These are phyloP conservation scores for Lophium mytilinum DNA, from an alignment of 495 filamentous ascomycete species.

Conservation along the genomic window DNA sequence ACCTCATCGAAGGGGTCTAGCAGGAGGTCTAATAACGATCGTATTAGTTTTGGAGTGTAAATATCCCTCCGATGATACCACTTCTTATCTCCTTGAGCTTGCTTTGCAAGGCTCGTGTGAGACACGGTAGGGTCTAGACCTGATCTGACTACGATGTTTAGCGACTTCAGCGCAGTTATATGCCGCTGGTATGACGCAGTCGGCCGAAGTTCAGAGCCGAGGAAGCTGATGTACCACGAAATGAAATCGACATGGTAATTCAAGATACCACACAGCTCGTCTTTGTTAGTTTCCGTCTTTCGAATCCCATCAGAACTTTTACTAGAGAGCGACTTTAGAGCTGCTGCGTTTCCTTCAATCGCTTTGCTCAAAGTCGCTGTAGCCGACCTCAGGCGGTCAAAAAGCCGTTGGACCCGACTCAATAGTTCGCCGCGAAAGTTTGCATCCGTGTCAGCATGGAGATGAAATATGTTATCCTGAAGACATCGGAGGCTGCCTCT, in stretches of 20 bases:
- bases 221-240: constrained; percentile 58
- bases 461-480: constrained; percentile 50
- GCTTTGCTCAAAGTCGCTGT: constrained; percentile 21
- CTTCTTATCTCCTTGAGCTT: constrained; percentile 30
- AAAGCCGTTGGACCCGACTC: constrained; percentile 58
- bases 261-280: background rate
- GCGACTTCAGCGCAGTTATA: constrained; percentile 63
- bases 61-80: constrained; percentile 51
- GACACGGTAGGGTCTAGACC: constrained; percentile 35
- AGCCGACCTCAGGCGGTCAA: constrained; percentile 29
- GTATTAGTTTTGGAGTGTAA: constrained; percentile 41
- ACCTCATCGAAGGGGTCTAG: constrained; percentile 93
- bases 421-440: constrained; percentile 71
- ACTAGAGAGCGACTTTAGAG: background rate
- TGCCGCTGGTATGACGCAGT: constrained; percentile 80
- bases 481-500: constrained; percentile 50
- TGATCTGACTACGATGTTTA: constrained; percentile 53
- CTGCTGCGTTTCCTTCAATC: background rate
- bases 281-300: background rate
- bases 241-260: constrained; percentile 52
- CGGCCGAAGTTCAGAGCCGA: constrained; percentile 63
- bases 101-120: constrained; percentile 23
- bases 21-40: constrained; percentile 63
- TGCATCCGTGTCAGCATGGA: constrained; percentile 77
- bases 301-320: background rate